Evolutionary conservation across 192 early-diverging fungal genomes (phyloP), one percentile per base, ranked within the genome.

Genomic region (Rhizophlyctis rosea): DNA sequence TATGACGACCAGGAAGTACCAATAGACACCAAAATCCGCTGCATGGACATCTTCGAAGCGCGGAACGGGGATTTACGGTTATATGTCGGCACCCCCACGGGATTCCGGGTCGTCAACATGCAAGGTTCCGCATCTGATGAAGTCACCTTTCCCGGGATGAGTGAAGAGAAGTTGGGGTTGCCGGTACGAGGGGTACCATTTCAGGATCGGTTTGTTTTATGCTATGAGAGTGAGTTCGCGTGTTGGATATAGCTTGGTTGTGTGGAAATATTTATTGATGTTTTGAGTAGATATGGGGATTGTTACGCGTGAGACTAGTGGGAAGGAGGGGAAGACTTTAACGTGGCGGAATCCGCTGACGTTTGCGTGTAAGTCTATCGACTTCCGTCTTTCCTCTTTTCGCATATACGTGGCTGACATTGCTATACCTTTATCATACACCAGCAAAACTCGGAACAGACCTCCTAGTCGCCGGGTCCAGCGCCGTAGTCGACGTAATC

Each of bases 341-440:
- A 72, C 60, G 14, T 83, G 81, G 81, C 65, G 81, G 39, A 72
- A 79, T 47, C 67, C 77, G 14, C 53, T 83, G 1, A 75, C 74
- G 13, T 83, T 83, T 72, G 74, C 77, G 21, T 57, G 67, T 68
- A 51, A 70, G 23, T 71, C 4, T 59, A 27, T n/a, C n/a, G n/a
- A n/a, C n/a, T n/a, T n/a, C n/a, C n/a, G n/a, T n/a, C n/a, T n/a
- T n/a, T n/a, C n/a, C n/a, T n/a, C n/a, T n/a, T n/a, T n/a, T n/a
- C n/a, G n/a, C n/a, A n/a, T n/a, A n/a, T n/a, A n/a, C n/a, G n/a
- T n/a, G n/a, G n/a, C n/a, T n/a, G n/a, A n/a, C n/a, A n/a, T n/a
- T n/a, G n/a, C n/a, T n/a, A n/a, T n/a, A n/a, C n/a, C n/a, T n/a
- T n/a, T n/a, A n/a, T n/a, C n/a, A n/a, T n/a, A n/a, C 14, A 14